A percentile compares a stretch with the other conserved stretches of the same genome.
Conservation (phyloP, 352 stramenopile species). For the Blastocystis sp. region DNA sequence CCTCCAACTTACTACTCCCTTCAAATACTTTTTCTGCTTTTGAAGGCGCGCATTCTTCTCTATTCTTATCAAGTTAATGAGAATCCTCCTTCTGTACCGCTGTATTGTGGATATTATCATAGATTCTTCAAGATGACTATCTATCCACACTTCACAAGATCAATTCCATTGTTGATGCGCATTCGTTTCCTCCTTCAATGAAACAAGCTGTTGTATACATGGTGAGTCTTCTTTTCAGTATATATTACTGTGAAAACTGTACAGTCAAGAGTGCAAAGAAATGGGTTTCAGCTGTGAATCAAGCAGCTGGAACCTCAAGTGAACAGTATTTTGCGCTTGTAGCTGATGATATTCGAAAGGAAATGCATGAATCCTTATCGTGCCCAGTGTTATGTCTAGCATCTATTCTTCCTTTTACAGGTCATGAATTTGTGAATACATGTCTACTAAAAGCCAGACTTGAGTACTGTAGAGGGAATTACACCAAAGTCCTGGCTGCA, state of each 20-base stretch:
- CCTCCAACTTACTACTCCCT: background rate
- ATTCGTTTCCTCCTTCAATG: background rate
- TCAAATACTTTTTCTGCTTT: background rate
- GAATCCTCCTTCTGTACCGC: too few relatives aligned
- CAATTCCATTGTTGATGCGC: background rate
- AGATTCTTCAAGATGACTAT: background rate
- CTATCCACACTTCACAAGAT: background rate
- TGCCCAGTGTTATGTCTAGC: background rate
- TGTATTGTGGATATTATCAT: background rate
- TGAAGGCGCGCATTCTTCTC: background rate
- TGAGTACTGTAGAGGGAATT: background rate
- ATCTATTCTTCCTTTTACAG: background rate
- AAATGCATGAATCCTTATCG: background rate
- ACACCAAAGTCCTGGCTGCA: background rate
- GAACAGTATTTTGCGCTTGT: background rate
- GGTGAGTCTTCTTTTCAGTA: background rate
- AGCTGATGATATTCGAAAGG: background rate
- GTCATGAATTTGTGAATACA: background rate
- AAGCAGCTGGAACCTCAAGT: background rate
- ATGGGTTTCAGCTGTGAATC: background rate
- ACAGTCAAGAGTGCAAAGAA: background rate
- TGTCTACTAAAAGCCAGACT: background rate
- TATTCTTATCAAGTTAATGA: too few relatives aligned
- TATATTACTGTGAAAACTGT: background rate
- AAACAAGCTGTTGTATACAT: background rate